Evolutionary conservation across 352 stramenopile genomes (phyloP), one percentile per base, ranked within the genome.

Genomic region (Aphanomyces stellatus): DNA sequence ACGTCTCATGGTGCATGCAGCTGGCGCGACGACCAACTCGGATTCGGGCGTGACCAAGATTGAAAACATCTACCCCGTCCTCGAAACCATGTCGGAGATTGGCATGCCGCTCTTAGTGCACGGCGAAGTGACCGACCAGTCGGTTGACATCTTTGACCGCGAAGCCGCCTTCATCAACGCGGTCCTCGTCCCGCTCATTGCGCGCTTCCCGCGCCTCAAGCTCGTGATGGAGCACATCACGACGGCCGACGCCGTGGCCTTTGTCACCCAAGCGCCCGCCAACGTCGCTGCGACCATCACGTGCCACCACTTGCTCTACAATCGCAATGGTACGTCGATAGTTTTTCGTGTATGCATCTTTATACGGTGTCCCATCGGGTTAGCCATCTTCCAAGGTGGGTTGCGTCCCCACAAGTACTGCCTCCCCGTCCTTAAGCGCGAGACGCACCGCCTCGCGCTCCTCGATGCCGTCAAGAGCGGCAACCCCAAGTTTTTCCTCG

Each of bases 161-260:
- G 97, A 99, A 75, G 82, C 88, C 2, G 79, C 81, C 17, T 99
- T 99, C 77, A 97, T 99, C 49, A 83, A 98, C 72, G 75, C 91
- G 69, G 88, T 98, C 65, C 90, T 99, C 56, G 95, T 91, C 70
- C 93, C 96, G 22, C 69, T 99, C 4, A 89, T 99, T 5, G 69
- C 62, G n/a, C 85, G 94, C 56, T 93, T 98, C 74, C 95, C 96
- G 7, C 75, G 82, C 34, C 83, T 99, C 31, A 99, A 98, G 79
- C 87, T 99, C 61, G 96, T 99, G n/a, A 98, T 99, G 93, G 97
- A 99, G 79, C 97, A 99, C 76, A 99, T 99, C 71, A 99, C 96
- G 61, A 99, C 97, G 7, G 85, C 88, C 51, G 86, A 99, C 51
- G 97, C 96, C 4, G 96, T 97, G 3, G 81, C 97, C 48, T 99